Evolutionary conservation across 768 basidiomycete genomes (phyloP).

Genomic region (Gloeostereum incarnatum): DNA sequence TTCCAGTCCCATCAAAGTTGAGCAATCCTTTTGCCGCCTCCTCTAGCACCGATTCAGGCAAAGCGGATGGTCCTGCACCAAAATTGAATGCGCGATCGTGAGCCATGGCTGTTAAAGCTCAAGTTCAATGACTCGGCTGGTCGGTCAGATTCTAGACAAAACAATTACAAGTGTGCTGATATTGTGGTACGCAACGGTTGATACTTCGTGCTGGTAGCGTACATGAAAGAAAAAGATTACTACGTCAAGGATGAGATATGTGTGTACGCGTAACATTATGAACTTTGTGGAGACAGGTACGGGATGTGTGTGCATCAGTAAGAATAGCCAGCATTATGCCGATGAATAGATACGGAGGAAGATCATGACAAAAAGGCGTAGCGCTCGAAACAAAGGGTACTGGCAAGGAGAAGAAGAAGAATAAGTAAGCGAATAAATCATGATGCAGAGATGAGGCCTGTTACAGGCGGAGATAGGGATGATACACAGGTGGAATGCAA

Average conservation of each 20-base stretch:
- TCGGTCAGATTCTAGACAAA: not conserved
- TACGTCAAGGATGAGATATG: not conserved
- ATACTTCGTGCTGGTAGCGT: not conserved
- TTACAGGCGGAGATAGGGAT: not conserved
- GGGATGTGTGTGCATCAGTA: not conserved
- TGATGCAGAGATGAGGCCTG: not conserved
- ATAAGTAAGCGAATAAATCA: not conserved
- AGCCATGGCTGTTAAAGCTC: slow-evolving; percentile 19
- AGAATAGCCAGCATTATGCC: not conserved
- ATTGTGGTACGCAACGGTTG: too few species aligned
- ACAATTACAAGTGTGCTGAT: too few species aligned
- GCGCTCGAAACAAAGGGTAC: too few species aligned
- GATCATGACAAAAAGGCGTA: too few species aligned
- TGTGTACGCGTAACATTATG: not conserved
- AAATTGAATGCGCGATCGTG: slow-evolving; percentile 71
- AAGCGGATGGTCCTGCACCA: slow-evolving; percentile 88
- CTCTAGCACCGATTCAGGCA: slow-evolving; percentile 79
- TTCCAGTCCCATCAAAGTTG: slow-evolving; percentile 85
- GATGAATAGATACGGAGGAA: too few species aligned
- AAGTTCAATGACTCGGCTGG: not conserved
- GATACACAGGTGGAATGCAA: not conserved
- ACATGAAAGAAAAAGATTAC: not conserved
- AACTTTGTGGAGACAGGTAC: too few species aligned
- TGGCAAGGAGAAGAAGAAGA: too few species aligned
- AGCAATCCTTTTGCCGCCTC: slow-evolving; percentile 81